Percentiles rank a stretch among this genome's conserved stretches.
These are phyloP conservation scores for Sugiyamaella valdiviana DNA, from an alignment of 805 yeast genomes.

Conservation along the genomic window DNA sequence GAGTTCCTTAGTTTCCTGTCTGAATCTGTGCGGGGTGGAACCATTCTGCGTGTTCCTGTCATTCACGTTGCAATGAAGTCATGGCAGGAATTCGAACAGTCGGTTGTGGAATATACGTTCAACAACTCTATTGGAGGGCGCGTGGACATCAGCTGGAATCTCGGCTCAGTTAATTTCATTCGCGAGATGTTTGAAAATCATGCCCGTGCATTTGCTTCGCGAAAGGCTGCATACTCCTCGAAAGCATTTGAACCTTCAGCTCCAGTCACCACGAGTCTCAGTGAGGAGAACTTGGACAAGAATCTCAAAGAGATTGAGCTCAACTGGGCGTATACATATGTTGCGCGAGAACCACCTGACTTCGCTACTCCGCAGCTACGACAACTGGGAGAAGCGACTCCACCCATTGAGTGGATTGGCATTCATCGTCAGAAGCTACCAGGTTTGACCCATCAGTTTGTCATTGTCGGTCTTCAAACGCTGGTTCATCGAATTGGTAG, in stretches of 20 bases:
- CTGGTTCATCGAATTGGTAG: constrained; percentile 59
- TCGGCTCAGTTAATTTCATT: constrained; percentile 84
- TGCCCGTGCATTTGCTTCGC: constrained; percentile 60
- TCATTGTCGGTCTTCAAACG: constrained; percentile 66
- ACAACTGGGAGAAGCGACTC: constrained; percentile 95
- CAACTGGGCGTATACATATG: constrained; percentile 41
- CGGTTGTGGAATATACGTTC: constrained; percentile 59
- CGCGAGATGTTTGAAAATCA: constrained; percentile 91
- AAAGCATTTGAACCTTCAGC: constrained; percentile 23
- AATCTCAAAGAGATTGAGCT: constrained; percentile 44
- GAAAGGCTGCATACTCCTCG: constrained; percentile 38
- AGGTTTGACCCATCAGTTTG: constrained; percentile 72
- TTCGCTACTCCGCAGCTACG: constrained; percentile 85
- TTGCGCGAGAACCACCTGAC: constrained; percentile 65
- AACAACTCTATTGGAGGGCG: constrained; percentile 78
- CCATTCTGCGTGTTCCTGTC: constrained; percentile 73
- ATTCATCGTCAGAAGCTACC: constrained; percentile 83
- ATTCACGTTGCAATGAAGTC: constrained; percentile 70
- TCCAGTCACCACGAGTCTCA: constrained; percentile 13
- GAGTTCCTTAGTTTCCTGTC: constrained; percentile 51
- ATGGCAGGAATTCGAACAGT: constrained; percentile 47
- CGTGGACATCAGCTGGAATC: constrained; percentile 88
- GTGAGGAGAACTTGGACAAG: constrained; percentile 29
- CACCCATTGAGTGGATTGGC: constrained; percentile 98
- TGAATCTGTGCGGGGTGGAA: constrained; percentile 64